phyloP scores from a whole-genome alignment of 2,329 filamentous ascomycete genomes.

The Didymellaceae sp. region DNA sequence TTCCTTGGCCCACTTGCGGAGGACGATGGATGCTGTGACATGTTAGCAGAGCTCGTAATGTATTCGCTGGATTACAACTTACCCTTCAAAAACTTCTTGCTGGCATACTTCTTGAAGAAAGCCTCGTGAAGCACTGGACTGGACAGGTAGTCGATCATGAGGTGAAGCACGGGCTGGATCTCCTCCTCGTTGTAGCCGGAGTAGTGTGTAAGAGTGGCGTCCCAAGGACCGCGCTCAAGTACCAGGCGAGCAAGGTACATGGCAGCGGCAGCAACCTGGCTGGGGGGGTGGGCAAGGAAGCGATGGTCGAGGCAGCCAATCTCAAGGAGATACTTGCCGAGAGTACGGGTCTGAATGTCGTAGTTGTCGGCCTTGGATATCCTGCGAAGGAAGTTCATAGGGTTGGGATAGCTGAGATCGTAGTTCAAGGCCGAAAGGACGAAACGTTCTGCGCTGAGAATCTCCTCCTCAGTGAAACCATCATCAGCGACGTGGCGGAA shows the following conservation, averaged over 20 bases:
- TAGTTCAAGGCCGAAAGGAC: conserved; percentile 91
- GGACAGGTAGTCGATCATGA: conserved; percentile 97
- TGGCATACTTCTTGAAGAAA: conserved; percentile 99
- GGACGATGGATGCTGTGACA: conserved; percentile 79
- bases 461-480: conserved; percentile 93
- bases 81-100: conserved; percentile 99
- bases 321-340: conserved; percentile 97
- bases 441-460: conserved; percentile 95
- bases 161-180: conserved; percentile 86
- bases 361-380: conserved; percentile 99
- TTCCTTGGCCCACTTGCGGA: conserved; percentile 92
- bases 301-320: conserved; percentile 94
- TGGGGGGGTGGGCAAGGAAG: conserved; percentile 88
- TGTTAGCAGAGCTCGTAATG: conserved; percentile 19
- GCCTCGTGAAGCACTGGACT: conserved; percentile 91
- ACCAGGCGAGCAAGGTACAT: conserved; percentile 96
- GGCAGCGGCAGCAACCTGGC: conserved; percentile 86
- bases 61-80: conserved; percentile 45
- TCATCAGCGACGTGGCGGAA: conserved; percentile 97
- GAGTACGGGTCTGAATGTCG: conserved; percentile 94
- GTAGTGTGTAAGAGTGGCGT: conserved; percentile 86
- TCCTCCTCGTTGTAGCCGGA: conserved; percentile 92
- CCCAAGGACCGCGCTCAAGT: conserved; percentile 90
- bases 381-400: conserved; percentile 98
- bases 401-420: conserved; percentile 97